Conservation (phyloP, 495 filamentous ascomycete species). For the Lasiosphaeriaceae sp. region DNA sequence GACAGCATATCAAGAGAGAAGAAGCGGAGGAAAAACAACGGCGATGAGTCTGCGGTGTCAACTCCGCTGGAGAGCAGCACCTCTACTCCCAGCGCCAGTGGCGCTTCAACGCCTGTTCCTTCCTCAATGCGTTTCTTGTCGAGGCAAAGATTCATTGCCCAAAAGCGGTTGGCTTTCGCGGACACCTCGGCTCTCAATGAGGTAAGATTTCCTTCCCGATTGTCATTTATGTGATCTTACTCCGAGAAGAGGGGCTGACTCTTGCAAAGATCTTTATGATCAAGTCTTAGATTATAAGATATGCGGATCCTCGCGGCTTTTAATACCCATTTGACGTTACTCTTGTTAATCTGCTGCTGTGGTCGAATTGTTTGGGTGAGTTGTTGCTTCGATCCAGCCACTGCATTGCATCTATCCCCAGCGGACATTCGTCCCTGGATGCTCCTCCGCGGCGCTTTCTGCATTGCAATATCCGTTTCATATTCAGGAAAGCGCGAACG, state of each 20-base stretch:
- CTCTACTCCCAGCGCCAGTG: conserved; percentile 25
- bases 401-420: background rate
- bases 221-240: background rate
- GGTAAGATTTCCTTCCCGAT: conserved; percentile 44
- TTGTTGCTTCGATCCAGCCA: background rate
- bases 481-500: no score
- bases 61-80: conserved; percentile 23
- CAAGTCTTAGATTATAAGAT: conserved; percentile 39
- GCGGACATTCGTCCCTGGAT: no score
- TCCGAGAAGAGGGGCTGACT: conserved; percentile 31
- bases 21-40: conserved; percentile 21
- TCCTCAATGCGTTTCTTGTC: conserved; percentile 57
- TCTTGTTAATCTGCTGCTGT: background rate
- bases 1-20: conserved; percentile 21
- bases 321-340: background rate
- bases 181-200: conserved; percentile 72
- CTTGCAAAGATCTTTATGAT: conserved; percentile 66
- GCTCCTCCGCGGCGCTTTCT: no score
- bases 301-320: background rate
- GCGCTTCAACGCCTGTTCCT: conserved; percentile 35
- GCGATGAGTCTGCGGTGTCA: conserved; percentile 16
- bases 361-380: background rate
- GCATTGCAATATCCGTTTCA: no score
- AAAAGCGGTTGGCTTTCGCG: conserved; percentile 70
- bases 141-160: conserved; percentile 67